A percentile compares a stretch with the other conserved stretches of the same genome.
These are phyloP conservation scores for Francoa sonchifolia DNA, from an alignment of 441 rosid species.

Conservation along the genomic window DNA sequence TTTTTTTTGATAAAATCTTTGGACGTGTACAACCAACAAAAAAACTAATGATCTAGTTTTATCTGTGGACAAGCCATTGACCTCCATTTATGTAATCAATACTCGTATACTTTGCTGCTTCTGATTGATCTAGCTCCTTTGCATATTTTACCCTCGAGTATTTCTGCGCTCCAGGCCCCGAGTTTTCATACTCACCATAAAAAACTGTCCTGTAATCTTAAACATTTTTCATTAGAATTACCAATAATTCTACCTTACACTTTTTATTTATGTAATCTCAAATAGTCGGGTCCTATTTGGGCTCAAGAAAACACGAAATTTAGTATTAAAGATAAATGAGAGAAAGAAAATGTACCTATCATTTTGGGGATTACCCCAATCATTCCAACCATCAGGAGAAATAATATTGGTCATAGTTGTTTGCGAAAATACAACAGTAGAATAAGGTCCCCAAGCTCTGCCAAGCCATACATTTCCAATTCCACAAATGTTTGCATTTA, in stretches of 20 bases:
- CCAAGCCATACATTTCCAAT: constrained; percentile 67
- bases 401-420: constrained; percentile 51
- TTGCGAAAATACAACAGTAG: constrained; percentile 54
- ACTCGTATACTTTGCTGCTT: constrained; percentile 37
- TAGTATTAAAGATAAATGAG: neutral
- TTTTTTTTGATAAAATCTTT: too few relatives aligned
- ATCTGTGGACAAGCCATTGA: constrained; percentile 33
- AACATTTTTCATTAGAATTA: too few relatives aligned
- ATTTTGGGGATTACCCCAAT: constrained; percentile 49
- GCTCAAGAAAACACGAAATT: neutral
- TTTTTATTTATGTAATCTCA: neutral
- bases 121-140: constrained; percentile 38
- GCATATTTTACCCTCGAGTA: constrained; percentile 32
- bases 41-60: neutral
- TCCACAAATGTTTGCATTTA: constrained; percentile 44
- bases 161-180: constrained; percentile 55
- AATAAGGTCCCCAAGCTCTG: constrained; percentile 64
- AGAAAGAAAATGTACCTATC: constrained; percentile 31
- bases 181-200: constrained; percentile 55
- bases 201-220: constrained; percentile 36
- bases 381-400: constrained; percentile 61
- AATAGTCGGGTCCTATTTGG: neutral
- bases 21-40: neutral
- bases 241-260: too few relatives aligned
- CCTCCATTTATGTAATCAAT: constrained; percentile 52